Evolutionary conservation across 768 basidiomycete species (phyloP).

Genomic region (Lyophyllum decastes): DNA sequence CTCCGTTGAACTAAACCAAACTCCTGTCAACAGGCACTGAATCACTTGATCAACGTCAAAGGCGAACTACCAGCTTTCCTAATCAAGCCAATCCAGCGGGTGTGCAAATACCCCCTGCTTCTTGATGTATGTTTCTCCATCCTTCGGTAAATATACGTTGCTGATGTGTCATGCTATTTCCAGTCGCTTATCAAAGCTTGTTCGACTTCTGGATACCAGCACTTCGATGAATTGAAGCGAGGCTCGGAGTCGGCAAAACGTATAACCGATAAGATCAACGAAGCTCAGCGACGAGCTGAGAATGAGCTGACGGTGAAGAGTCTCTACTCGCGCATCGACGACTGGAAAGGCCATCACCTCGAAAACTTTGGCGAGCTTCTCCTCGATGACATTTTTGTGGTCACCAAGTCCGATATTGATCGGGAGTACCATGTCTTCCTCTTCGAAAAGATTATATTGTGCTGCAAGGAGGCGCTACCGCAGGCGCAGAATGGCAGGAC

Average conservation of each 20-base stretch:
- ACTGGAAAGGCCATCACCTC: constrained; percentile 98
- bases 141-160: constrained; percentile 9
- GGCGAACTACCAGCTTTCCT: constrained; percentile 94
- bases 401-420: constrained; percentile 95
- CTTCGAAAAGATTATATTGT: constrained; percentile 98
- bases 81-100: constrained; percentile 97
- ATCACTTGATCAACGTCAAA: constrained; percentile 85
- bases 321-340: constrained; percentile 84
- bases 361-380: constrained; percentile 93
- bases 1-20: constrained; percentile 36
- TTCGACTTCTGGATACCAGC: constrained; percentile 59
- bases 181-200: constrained; percentile 80
- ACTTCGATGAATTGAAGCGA: constrained; percentile 78
- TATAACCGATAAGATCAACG: constrained; percentile 94
- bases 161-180: constrained; percentile 11
- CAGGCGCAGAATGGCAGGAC: constrained; percentile 59
- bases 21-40: constrained; percentile 61
- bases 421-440: constrained; percentile 98
- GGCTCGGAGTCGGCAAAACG: constrained; percentile 89
- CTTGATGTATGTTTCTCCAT: constrained; percentile 67
- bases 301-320: constrained; percentile 90
- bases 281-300: constrained; percentile 88
- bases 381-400: constrained; percentile 93
- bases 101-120: constrained; percentile 97
- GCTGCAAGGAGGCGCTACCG: constrained; percentile 88